Base-by-base conservation (phyloP, 2,329 filamentous ascomycete genomes). In the Talaromyces sp. region DNA sequence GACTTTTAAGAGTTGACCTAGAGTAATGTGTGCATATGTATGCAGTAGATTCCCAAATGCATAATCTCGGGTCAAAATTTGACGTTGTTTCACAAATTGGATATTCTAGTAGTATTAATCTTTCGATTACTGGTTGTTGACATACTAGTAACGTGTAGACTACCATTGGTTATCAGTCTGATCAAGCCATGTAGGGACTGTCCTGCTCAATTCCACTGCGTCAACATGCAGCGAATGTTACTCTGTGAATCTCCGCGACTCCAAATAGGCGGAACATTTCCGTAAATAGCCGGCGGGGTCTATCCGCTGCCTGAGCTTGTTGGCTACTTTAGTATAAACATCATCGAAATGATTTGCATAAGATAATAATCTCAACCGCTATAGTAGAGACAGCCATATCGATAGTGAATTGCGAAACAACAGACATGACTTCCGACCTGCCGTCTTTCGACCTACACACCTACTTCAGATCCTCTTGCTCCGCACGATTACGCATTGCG, bases 401-500 rank as follows among this genome's bases (percentile, higher is more conserved):
- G 13, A 11, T 3, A 56, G 31, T 33, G n/a, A 14, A 37, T 7
- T 13, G 16, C n/a, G 2, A 39, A 22, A 37, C 11, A 37, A 13
- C 50, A 45, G 35, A 35, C 27, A 66, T 62, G 62, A 16, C 14
- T 61, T 61, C 54, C 27, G 61, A 64, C 11, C 33, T 52, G 22
- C 59, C 61, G 7, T 61, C 43, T 27, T 65, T 60, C 54, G 45
- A 65, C 19, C 58, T 65, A 24, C 33, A 88, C 77, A 84, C 81
- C 66, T 88, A 87, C 76, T 88, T 84, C 75, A 81, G 85, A 67
- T 89, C 87, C 57, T 88, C 85, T 16, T 89, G 86, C 76, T 84
- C 85, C 0, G 85, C 83, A 0, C 83, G 87, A 13, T 77, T 89
- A 5, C 85, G 85, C 54, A 88, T 88, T 66, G 84, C 85, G 11